A percentile compares a stretch with the other conserved stretches of the same genome.
phyloP scores from a whole-genome alignment of 441 rosid species.

The Populus trichocarpa region DNA sequence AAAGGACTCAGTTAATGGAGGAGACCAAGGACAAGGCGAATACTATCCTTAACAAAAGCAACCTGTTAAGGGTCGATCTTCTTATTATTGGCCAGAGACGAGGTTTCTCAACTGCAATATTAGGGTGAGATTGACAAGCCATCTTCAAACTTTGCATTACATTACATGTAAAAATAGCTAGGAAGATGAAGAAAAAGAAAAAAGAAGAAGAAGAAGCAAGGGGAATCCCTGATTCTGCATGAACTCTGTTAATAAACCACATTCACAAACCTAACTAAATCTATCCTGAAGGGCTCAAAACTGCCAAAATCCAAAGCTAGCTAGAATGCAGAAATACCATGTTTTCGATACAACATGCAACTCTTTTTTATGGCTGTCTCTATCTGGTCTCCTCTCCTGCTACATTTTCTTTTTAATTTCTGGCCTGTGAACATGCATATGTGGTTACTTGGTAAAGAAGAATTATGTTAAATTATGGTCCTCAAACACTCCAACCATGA shows the following conservation, averaged over 20 bases:
- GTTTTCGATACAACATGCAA: not conserved
- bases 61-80: conserved; percentile 45
- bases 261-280: not conserved
- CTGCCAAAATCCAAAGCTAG: not conserved
- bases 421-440: too few species aligned
- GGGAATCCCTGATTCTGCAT: not conserved
- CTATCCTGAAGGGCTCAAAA: not conserved
- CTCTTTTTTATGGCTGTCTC: not conserved
- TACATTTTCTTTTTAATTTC: too few species aligned
- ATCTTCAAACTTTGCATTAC: not conserved
- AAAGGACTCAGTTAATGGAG: conserved; percentile 29
- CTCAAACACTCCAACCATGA: not conserved
- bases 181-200: not conserved
- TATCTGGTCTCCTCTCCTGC: not conserved
- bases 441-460: too few species aligned
- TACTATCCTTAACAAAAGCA: conserved; percentile 47
- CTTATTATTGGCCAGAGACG: conserved; percentile 73
- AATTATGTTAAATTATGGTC: not conserved
- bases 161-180: not conserved
- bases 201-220: not conserved
- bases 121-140: conserved; percentile 44
- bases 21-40: conserved; percentile 55
- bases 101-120: conserved; percentile 58
- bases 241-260: not conserved
- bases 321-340: not conserved